A percentile compares a stretch with the other conserved stretches of the same genome.
phyloP scores from a whole-genome alignment of 139 green algal species.

The Chlorella sp. region DNA sequence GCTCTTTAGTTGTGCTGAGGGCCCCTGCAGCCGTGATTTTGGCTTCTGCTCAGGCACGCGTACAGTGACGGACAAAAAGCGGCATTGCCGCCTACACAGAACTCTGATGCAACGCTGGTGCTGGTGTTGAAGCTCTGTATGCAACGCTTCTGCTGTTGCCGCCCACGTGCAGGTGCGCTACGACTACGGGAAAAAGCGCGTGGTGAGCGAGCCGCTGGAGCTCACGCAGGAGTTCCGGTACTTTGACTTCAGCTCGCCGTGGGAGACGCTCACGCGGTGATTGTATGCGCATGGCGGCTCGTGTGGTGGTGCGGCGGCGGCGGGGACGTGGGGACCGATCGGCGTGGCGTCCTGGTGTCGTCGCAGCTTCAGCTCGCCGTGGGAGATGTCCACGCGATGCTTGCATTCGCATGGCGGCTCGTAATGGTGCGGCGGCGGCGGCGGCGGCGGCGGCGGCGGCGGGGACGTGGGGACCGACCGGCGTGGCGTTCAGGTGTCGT shows the following conservation, averaged over 20 bases:
- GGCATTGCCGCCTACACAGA: too few species aligned
- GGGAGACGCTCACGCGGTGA: constrained; percentile 54
- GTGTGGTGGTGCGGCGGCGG: neutral
- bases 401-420: neutral
- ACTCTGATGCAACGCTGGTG: too few species aligned
- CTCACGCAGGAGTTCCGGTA: constrained; percentile 64
- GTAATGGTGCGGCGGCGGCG: neutral
- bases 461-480: neutral
- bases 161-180: constrained; percentile 60
- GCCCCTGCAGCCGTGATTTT: too few species aligned
- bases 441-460: neutral
- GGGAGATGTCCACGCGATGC: neutral
- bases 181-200: constrained; percentile 59
- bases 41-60: too few species aligned
- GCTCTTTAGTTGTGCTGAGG: too few species aligned
- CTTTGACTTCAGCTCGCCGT: constrained; percentile 78
- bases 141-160: too few species aligned
- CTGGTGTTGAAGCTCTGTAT: too few species aligned
- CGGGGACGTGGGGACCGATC: neutral
- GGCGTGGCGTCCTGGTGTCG: too few species aligned
- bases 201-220: constrained; percentile 57
- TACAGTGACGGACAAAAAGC: too few species aligned
- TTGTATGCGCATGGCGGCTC: too few species aligned
- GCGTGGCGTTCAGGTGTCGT: neutral
- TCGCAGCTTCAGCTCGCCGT: neutral